These are phyloP conservation scores for Stenocarpella maydis DNA, from an alignment of 2,329 filamentous ascomycete species.

Conservation along the genomic window DNA sequence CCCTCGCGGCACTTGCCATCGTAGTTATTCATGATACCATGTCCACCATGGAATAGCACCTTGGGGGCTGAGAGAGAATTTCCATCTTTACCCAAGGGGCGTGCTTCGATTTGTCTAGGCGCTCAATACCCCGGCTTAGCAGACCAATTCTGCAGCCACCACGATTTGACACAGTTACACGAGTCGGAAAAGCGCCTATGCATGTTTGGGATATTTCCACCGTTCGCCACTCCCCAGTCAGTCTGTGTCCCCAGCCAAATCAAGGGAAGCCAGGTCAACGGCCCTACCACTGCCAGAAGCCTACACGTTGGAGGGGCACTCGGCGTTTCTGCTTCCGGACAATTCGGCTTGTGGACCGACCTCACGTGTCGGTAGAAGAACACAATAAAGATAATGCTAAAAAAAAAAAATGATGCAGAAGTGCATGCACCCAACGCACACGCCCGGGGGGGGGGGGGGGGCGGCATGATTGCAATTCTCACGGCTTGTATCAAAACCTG, in stretches of 20 bases:
- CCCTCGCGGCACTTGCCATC: neutral
- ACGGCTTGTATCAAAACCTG: neutral
- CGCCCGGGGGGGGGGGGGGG: too few species aligned
- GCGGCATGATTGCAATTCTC: neutral
- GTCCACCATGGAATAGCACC: neutral
- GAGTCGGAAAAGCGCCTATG: neutral
- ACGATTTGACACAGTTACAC: neutral
- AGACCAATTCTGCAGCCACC: neutral
- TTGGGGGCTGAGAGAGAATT: neutral
- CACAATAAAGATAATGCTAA: neutral
- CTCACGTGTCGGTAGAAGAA: neutral
- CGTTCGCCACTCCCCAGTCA: neutral
- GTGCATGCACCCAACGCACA: too few species aligned
- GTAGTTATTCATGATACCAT: neutral
- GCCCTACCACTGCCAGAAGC: neutral
- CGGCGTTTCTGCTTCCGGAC: neutral
- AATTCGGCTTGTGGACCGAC: neutral
- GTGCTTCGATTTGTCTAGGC: neutral
- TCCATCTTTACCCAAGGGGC: neutral
- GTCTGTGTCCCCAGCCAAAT: neutral
- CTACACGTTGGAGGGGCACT: neutral
- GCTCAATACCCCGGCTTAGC: neutral
- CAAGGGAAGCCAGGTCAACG: neutral
- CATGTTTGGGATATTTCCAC: conserved; percentile 17
- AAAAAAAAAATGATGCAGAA: too few species aligned